Base-by-base conservation (phyloP, 2,329 filamentous ascomycete genomes). In the Bipolaris cookei region DNA sequence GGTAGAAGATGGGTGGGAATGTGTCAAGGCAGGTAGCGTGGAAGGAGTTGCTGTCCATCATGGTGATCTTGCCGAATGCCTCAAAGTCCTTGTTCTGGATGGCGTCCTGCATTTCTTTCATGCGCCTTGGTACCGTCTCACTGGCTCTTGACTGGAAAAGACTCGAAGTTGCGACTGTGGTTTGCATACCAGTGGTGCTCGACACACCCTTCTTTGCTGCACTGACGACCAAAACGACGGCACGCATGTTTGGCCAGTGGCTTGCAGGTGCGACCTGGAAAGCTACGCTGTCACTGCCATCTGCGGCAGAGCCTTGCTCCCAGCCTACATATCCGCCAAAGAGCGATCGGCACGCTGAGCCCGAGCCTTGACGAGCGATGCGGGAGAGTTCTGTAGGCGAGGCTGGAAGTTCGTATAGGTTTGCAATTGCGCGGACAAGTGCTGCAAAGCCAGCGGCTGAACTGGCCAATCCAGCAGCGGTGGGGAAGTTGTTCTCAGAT, bases 401-500 rank as follows among this genome's bases (percentile, higher is more conserved):
- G 58, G 92, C 86, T 4, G 90, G 88, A 6, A 99, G 87, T 75
- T 90, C 84, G 81, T 98, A 99, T 38, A 99, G 86, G 76, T 98
- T 86, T 34, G 95, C 95, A 68, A 99, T 91, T 63, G 91, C 93
- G 56, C 92, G 86, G 18, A 98, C 84, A 0, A 88, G 79, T 11
- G 86, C 86, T 34, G 86, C 86, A 66, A 88, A 87, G 21, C 86
- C 86, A n/a, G 86, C 86, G n/a, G 86, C 86, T 20, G 81, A 83
- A 65, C 82, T 83, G 38, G 86, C 86, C 25, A 99, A 87, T 6
- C 95, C 95, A 4, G 95, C 95, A 23, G 95, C 95, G 2, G 95
- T 99, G 62, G 95, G 95, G 84, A 99, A 99, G 84, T 99, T 99
- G 85, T 99, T 99, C 81, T 95, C 90, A 55, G 91, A 95, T 54